Evolutionary conservation across 2,329 filamentous ascomycete species (phyloP).

Genomic region (Parasarocladium wereldwijsianum): DNA sequence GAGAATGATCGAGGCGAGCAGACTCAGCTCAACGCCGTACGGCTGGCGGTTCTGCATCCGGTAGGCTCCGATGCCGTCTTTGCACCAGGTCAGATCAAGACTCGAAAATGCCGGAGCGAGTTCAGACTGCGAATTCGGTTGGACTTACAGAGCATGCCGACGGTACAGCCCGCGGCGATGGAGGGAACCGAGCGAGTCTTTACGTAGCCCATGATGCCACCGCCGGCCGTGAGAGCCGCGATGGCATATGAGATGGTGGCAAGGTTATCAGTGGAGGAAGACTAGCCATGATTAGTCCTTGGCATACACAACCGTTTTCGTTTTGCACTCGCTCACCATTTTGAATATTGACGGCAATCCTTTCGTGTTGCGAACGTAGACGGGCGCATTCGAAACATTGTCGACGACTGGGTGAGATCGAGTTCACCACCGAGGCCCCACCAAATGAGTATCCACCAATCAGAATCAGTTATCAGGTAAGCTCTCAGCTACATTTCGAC

Average conservation of each 20-base stretch:
- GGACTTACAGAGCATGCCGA: conserved; percentile 50
- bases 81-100: conserved; percentile 3
- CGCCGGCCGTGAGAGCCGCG: conserved; percentile 68
- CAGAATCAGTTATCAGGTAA: no score
- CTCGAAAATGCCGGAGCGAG: not conserved
- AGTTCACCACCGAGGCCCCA: no score
- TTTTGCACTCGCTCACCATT: no score
- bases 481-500: no score
- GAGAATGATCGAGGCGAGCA: conserved; percentile 75
- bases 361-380: no score
- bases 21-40: conserved; percentile 78
- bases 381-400: no score
- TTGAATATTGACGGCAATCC: no score
- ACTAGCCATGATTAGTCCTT: no score
- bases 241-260: conserved; percentile 56
- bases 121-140: no score
- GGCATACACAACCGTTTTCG: no score
- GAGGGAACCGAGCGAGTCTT: conserved; percentile 79
- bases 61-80: conserved; percentile 65
- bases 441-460: no score
- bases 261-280: conserved; percentile 8
- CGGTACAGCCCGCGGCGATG: conserved; percentile 67
- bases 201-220: conserved; percentile 76
- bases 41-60: conserved; percentile 60
- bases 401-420: no score